Conservation (phyloP, 2,329 filamentous ascomycete genomes). For the Fusarium sp. region DNA sequence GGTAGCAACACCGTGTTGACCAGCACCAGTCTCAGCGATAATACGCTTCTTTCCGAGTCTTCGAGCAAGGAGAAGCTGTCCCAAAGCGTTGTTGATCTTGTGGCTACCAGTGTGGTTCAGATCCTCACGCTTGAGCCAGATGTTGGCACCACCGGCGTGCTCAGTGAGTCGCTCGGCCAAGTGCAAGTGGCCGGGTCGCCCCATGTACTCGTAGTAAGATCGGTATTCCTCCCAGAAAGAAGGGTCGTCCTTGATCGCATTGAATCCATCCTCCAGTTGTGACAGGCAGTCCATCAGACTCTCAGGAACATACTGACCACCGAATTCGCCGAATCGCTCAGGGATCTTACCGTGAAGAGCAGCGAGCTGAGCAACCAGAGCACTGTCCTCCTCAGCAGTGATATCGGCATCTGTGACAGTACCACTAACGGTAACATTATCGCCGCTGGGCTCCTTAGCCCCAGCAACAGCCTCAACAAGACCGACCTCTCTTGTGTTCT, state of each 20-base stretch:
- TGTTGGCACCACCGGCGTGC: conserved; percentile 89
- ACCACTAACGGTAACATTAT: conserved; percentile 63
- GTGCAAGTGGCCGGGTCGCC: conserved; percentile 90
- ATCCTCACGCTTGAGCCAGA: conserved; percentile 98
- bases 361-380: conserved; percentile 84
- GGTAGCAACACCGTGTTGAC: conserved; percentile 97
- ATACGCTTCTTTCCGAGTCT: conserved; percentile 94
- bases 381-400: conserved; percentile 59
- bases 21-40: conserved; percentile 96
- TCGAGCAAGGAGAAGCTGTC: conserved; percentile 87
- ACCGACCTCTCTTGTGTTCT: conserved; percentile 70
- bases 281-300: conserved; percentile 96
- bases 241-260: conserved; percentile 84
- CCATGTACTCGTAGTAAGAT: conserved; percentile 97
- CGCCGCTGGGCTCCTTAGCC: conserved; percentile 53
- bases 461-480: conserved; percentile 73
- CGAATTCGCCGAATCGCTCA: conserved; percentile 92
- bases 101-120: conserved; percentile 97
- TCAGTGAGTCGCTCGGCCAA: conserved; percentile 88
- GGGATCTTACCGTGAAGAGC: conserved; percentile 84
- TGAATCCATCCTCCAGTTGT: conserved; percentile 91
- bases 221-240: conserved; percentile 97
- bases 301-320: conserved; percentile 97
- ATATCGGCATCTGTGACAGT: conserved; percentile 75
- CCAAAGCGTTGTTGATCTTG: conserved; percentile 99